Evolutionary conservation across 2,329 filamentous ascomycete genomes (phyloP).

Genomic region (Pyricularia grisea): DNA sequence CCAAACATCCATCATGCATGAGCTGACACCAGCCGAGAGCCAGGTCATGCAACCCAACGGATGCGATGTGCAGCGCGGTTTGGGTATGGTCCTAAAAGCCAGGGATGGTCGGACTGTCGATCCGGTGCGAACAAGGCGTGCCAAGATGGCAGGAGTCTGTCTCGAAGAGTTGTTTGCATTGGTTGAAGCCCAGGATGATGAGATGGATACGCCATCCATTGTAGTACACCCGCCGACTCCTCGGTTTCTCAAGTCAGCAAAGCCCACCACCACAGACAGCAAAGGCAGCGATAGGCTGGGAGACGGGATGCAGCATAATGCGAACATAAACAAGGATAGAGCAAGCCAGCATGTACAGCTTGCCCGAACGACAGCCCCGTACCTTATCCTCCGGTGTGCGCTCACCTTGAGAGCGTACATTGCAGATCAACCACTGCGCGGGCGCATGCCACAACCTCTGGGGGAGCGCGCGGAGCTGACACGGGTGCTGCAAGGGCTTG

Average conservation of each 20-base stretch:
- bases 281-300: constrained; percentile 9
- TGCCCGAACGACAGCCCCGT: constrained; percentile 67
- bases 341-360: constrained; percentile 40
- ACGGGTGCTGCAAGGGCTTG: constrained; percentile 58
- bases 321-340: background rate
- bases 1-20: constrained; percentile 70
- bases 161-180: constrained; percentile 70
- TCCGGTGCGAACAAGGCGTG: constrained; percentile 53
- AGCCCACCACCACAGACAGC: constrained; percentile 13
- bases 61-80: constrained; percentile 10
- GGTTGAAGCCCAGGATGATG: constrained; percentile 34
- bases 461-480: constrained; percentile 71
- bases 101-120: constrained; percentile 66
- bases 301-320: constrained; percentile 19
- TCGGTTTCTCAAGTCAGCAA: constrained; percentile 20
- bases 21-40: constrained; percentile 41
- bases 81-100: constrained; percentile 53
- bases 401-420: constrained; percentile 77
- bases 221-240: constrained; percentile 35
- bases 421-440: constrained; percentile 82
- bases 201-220: constrained; percentile 23
- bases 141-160: constrained; percentile 69
- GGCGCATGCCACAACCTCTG: constrained; percentile 79
- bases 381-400: constrained; percentile 72
- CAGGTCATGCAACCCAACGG: background rate